Evolutionary conservation across 1,284 basidiomycete genomes (phyloP).

Genomic region (Microbotryomycetes sp.): DNA sequence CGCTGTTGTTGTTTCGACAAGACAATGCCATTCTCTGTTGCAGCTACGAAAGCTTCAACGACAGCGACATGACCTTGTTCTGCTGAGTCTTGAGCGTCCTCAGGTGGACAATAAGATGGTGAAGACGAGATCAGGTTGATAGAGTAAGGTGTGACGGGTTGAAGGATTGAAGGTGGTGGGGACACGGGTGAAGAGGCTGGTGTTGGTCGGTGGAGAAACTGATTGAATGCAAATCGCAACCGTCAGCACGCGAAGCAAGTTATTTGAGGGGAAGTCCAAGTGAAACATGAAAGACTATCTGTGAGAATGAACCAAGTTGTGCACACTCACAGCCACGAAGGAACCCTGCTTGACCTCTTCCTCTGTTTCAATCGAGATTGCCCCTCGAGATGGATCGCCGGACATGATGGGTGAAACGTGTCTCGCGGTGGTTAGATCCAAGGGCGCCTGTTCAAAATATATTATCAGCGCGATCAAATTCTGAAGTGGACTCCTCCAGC

Average conservation of each 20-base stretch:
- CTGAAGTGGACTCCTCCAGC: too few relatives aligned
- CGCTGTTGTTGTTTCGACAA: not conserved
- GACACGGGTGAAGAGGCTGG: not conserved
- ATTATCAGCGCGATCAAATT: fast-evolving
- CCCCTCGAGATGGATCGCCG: constrained; percentile 25
- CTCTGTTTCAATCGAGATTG: constrained; percentile 29
- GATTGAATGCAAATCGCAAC: not conserved
- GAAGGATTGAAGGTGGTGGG: not conserved
- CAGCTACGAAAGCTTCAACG: not conserved
- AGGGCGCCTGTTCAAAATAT: not conserved
- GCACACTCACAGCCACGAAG: constrained; percentile 12
- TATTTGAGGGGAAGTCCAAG: not conserved
- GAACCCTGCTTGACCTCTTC: constrained; percentile 16
- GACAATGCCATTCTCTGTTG: constrained; percentile 24
- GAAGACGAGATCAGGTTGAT: constrained; percentile 12
- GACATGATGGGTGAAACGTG: constrained; percentile 29
- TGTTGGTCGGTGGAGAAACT: constrained; percentile 27
- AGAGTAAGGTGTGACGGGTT: not conserved
- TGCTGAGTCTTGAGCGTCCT: not conserved
- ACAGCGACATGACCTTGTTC: not conserved
- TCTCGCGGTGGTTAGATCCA: constrained; percentile 12
- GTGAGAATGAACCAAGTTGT: not conserved
- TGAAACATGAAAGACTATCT: not conserved
- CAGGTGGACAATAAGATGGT: constrained; percentile 11
- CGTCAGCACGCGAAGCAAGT: too few relatives aligned